Base-by-base conservation (phyloP, 176 grass and related monocot genomes). In the Aegilops speltoides region DNA sequence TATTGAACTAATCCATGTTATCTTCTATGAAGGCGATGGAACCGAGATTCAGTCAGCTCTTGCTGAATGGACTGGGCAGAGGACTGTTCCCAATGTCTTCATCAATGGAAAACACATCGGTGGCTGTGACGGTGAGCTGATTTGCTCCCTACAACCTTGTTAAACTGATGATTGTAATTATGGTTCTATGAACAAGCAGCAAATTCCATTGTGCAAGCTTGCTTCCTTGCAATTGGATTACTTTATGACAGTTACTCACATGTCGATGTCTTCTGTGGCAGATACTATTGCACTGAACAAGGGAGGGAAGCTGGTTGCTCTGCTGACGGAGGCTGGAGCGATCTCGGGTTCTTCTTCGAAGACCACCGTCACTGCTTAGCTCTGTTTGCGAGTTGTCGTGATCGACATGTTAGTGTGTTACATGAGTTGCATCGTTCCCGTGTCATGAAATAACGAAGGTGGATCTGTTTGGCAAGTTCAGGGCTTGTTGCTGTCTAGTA, bases 41-140 rank as follows among this genome's bases (percentile, higher is more conserved):
- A 4, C 89, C 64, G 93, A 89, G 36, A 68, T 92, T 68, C 93
- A 98, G 64, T 79, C 82, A 4, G 96, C 93, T 20, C 87, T 98
- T 37, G 79, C 77, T 38, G 86, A 98, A 71, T 95, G 91, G 96
- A 98, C 96, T 37, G 90, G 88, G 25, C 96, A 95, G 61, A 94
- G 86, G 14, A 95, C 90, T 66, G 89, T 95, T 68, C 93, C 96
- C 31, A 95, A 92, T 82, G 90, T 98, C 61, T 98, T 98, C 79
- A 95, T 98, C 80, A 89, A 87, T 32, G 96, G 90, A 41, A 92
- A 94, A 69, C 93, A 94, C 34, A 92, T 95, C 14, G 91, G 96
- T 38, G 90, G 91, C 64, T 94, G 91, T 31, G 91, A 95, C 54
- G 88, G 88, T 92, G 86, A 83, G 87, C 66, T 62, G 2, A 61